A percentile compares a stretch with the other conserved stretches of the same genome.
Evolutionary conservation across 2,329 filamentous ascomycete species (phyloP).

Genomic region (Trichothecium roseum): DNA sequence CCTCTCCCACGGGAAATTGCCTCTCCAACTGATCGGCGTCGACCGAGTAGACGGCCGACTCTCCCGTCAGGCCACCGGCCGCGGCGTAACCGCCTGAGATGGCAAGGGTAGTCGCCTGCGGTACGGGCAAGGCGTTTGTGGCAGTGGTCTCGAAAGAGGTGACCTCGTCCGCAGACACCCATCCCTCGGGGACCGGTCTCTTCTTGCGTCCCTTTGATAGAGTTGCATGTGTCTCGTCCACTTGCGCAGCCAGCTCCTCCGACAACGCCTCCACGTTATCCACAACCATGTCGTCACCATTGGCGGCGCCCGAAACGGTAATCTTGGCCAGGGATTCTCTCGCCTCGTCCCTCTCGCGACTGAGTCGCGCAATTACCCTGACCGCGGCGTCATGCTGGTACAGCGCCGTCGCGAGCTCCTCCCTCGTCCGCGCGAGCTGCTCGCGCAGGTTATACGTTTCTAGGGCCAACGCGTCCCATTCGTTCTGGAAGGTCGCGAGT

Average conservation of each 20-base stretch:
- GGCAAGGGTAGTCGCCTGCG: conserved; percentile 38
- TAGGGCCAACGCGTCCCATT: conserved; percentile 90
- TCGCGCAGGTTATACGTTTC: conserved; percentile 88
- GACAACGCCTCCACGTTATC: conserved; percentile 66
- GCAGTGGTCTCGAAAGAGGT: conserved; percentile 32
- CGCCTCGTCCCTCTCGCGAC: conserved; percentile 87
- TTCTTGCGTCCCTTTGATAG: conserved; percentile 84
- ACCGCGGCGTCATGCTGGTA: conserved; percentile 98
- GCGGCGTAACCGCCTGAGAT: conserved; percentile 55
- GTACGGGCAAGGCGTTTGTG: conserved; percentile 35
- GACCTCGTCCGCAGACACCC: conserved; percentile 69
- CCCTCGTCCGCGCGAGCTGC: conserved; percentile 78
- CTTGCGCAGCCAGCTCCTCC: conserved; percentile 56
- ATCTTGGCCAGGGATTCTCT: conserved; percentile 80
- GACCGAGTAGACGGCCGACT: conserved; percentile 66
- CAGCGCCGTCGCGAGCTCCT: conserved; percentile 85
- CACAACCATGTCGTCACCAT: conserved; percentile 81
- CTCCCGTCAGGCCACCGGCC: conserved; percentile 64
- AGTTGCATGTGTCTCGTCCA: conserved; percentile 70
- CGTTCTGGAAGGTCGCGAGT: conserved; percentile 90
- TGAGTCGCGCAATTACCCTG: conserved; percentile 81
- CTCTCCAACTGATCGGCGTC: conserved; percentile 57
- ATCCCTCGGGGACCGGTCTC: conserved; percentile 73
- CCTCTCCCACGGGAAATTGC: conserved; percentile 53
- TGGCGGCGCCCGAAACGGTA: conserved; percentile 51